These are phyloP conservation scores for Areca catechu DNA, from an alignment of 176 grass and related monocot species.

Conservation along the genomic window DNA sequence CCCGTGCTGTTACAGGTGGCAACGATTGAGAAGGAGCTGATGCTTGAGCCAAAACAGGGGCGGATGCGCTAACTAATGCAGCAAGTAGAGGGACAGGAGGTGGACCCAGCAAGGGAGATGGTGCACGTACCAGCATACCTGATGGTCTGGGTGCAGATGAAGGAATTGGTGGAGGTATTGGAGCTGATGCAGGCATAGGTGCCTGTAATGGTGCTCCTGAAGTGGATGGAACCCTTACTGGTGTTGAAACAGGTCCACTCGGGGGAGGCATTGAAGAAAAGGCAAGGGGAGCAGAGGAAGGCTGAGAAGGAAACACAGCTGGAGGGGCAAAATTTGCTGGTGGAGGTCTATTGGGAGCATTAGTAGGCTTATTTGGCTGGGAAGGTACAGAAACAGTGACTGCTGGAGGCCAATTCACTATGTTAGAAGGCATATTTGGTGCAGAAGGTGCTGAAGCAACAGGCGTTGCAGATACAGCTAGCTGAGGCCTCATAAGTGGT, in stretches of 20 bases:
- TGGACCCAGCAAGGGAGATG: neutral
- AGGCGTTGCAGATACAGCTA: too few relatives aligned
- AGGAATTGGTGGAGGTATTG: conserved; percentile 12
- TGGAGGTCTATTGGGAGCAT: conserved; percentile 22
- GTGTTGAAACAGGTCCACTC: conserved; percentile 15
- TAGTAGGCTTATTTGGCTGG: conserved; percentile 27
- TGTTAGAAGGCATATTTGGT: too few relatives aligned
- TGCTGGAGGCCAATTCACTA: conserved; percentile 1
- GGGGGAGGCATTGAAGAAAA: conserved; percentile 24
- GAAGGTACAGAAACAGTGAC: conserved; percentile 5
- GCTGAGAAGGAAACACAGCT: conserved; percentile 29
- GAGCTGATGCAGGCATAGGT: conserved; percentile 21
- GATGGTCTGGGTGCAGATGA: conserved; percentile 7
- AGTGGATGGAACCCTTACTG: conserved; percentile 23
- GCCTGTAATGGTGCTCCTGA: conserved; percentile 9
- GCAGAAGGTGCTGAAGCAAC: too few relatives aligned
- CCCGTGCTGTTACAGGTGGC: neutral
- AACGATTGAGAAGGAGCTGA: conserved; percentile 4
- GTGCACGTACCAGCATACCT: neutral
- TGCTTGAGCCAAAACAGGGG: neutral
- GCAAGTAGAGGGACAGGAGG: neutral
- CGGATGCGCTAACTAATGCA: neutral
- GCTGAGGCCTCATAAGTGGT: too few relatives aligned
- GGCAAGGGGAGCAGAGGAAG: conserved; percentile 11
- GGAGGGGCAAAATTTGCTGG: conserved; percentile 28